Percentiles rank a stretch among this genome's conserved stretches.
phyloP scores from a whole-genome alignment of 2,329 filamentous ascomycete genomes.

The Dactylellina parvicollis region DNA sequence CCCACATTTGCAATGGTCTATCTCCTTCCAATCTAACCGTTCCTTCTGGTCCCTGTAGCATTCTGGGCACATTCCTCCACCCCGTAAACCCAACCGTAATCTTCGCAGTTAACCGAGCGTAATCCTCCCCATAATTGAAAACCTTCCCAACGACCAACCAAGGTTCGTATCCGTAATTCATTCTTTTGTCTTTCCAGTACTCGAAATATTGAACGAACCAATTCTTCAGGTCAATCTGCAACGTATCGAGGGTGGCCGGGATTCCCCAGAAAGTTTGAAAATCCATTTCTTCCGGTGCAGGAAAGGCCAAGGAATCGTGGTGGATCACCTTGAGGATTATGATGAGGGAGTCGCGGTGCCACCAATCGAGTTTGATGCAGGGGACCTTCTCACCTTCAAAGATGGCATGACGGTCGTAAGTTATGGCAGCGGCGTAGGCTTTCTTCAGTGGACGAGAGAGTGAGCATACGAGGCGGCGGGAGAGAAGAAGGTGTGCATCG shows the following conservation, averaged over 20 bases:
- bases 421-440: constrained; percentile 6
- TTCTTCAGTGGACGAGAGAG: constrained; percentile 10
- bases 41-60: constrained; percentile 14
- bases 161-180: constrained; percentile 22
- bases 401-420: neutral
- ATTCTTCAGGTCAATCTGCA: constrained; percentile 10
- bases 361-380: constrained; percentile 25
- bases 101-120: constrained; percentile 27
- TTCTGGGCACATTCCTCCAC: constrained; percentile 1
- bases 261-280: constrained; percentile 23
- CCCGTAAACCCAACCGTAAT: constrained; percentile 35
- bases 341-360: constrained; percentile 15
- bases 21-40: neutral
- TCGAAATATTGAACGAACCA: constrained; percentile 28
- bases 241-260: constrained; percentile 11
- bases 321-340: constrained; percentile 25
- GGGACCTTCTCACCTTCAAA: neutral
- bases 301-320: constrained; percentile 12
- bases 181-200: constrained; percentile 11
- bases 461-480: neutral
- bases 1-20: constrained; percentile 13
- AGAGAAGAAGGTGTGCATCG: constrained; percentile 13
- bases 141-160: constrained; percentile 34
- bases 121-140: constrained; percentile 16
- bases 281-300: neutral